phyloP scores from a whole-genome alignment of 441 rosid species.

The Gossypium davidsonii region DNA sequence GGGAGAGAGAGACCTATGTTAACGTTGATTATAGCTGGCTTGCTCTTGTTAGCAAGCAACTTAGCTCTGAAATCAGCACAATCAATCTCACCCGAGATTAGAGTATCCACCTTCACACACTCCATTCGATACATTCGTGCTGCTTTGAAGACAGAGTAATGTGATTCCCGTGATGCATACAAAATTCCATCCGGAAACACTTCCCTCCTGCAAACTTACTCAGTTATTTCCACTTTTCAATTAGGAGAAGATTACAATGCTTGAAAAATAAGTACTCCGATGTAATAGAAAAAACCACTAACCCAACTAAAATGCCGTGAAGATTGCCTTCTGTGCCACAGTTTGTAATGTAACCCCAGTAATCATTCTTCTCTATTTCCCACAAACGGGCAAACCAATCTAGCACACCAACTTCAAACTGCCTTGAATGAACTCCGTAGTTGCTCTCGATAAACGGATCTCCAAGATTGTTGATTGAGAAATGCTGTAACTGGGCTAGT shows the following conservation, averaged over 20 bases:
- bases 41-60: constrained; percentile 63
- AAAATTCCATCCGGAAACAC: constrained; percentile 78
- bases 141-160: constrained; percentile 86
- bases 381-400: constrained; percentile 97
- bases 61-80: constrained; percentile 56
- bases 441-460: constrained; percentile 95
- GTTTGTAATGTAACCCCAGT: constrained; percentile 94
- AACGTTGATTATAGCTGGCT: constrained; percentile 78
- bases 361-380: constrained; percentile 81
- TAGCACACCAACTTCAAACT: constrained; percentile 91
- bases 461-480: constrained; percentile 88
- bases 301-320: constrained; percentile 88
- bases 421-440: constrained; percentile 93
- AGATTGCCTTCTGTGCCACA: constrained; percentile 97
- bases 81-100: constrained; percentile 78
- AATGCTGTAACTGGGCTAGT: constrained; percentile 76
- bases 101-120: constrained; percentile 63
- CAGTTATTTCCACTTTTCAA: background rate
- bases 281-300: background rate
- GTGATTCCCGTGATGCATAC: constrained; percentile 76
- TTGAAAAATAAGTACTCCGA: background rate
- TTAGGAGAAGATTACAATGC: background rate
- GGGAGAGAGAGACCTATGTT: constrained; percentile 51
- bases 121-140: constrained; percentile 94
- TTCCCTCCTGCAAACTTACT: constrained; percentile 51